Conservation (phyloP, 768 basidiomycete species). For the Daedalea quercina region DNA sequence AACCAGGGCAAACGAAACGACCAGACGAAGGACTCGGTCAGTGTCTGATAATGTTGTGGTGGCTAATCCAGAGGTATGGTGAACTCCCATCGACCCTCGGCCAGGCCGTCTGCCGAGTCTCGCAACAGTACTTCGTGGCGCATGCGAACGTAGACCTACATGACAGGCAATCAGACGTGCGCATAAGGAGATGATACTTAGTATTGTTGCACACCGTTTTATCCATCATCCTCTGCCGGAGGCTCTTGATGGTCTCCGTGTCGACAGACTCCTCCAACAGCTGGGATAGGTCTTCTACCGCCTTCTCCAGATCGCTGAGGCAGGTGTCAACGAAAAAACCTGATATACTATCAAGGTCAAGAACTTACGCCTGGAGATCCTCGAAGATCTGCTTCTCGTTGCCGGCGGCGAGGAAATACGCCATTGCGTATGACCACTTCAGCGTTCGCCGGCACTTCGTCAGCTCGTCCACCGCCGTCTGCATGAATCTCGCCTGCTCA, state of each 20-base stretch:
- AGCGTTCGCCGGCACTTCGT: slow-evolving; percentile 87
- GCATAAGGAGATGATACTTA: background rate
- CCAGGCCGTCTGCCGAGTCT: slow-evolving; percentile 85
- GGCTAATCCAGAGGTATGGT: slow-evolving; percentile 47
- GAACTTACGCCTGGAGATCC: slow-evolving; percentile 81
- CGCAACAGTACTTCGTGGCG: slow-evolving; percentile 90
- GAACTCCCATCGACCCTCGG: slow-evolving; percentile 83
- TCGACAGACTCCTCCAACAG: slow-evolving; percentile 86
- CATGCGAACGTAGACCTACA: slow-evolving; percentile 76
- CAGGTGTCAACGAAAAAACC: background rate
- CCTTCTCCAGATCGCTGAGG: slow-evolving; percentile 89
- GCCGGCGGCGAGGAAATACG: slow-evolving; percentile 87
- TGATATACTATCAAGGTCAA: background rate
- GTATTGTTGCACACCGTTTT: slow-evolving; percentile 53
- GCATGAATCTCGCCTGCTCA: slow-evolving; percentile 67
- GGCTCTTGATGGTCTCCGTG: slow-evolving; percentile 65
- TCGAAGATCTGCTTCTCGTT: slow-evolving; percentile 95
- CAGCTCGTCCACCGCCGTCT: slow-evolving; percentile 91
- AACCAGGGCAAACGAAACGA: too few species aligned
- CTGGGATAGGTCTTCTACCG: slow-evolving; percentile 92
- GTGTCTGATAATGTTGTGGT: background rate
- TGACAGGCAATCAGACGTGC: background rate
- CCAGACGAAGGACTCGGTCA: too few species aligned
- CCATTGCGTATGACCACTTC: slow-evolving; percentile 99
- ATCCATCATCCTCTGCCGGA: slow-evolving; percentile 90